phyloP scores from a whole-genome alignment of 768 basidiomycete genomes.

The Coprinopsis cinerea region DNA sequence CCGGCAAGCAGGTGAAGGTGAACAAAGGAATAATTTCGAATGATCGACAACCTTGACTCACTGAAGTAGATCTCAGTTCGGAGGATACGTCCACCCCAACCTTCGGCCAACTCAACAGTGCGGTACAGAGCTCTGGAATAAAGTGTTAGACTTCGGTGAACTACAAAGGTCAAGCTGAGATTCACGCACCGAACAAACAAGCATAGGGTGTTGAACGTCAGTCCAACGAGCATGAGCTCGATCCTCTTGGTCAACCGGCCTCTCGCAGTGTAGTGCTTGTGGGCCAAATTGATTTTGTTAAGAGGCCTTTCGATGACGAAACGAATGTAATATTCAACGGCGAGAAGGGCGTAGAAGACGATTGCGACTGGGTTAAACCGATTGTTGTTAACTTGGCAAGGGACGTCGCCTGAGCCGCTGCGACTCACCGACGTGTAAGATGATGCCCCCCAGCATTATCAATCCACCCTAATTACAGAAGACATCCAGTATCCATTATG shows the following conservation, averaged over 20 bases:
- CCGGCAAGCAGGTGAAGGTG: neutral
- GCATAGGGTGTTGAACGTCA: conserved; percentile 34
- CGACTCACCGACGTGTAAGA: conserved; percentile 35
- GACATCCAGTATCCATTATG: neutral
- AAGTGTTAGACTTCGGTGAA: neutral
- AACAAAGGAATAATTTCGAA: neutral
- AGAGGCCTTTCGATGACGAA: neutral
- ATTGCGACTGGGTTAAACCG: conserved; percentile 19
- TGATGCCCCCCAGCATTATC: conserved; percentile 49
- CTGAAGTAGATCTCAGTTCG: conserved; percentile 43
- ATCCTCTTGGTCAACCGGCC: conserved; percentile 17
- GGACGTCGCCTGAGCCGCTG: conserved; percentile 16
- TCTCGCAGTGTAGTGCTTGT: neutral
- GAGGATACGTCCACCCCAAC: conserved; percentile 48
- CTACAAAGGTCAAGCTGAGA: neutral
- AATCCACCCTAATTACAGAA: conserved; percentile 17
- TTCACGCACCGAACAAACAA: conserved; percentile 43
- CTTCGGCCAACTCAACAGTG: conserved; percentile 41
- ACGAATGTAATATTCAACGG: conserved; percentile 20
- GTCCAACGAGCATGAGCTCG: conserved; percentile 26
- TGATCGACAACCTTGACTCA: conserved; percentile 17
- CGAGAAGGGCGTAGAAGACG: conserved; percentile 25
- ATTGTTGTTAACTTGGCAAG: conserved; percentile 15
- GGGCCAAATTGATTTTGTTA: neutral
- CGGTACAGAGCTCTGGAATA: conserved; percentile 40